Base-by-base conservation (phyloP, 1,284 basidiomycete genomes). In the Afroboletus lepidellus region DNA sequence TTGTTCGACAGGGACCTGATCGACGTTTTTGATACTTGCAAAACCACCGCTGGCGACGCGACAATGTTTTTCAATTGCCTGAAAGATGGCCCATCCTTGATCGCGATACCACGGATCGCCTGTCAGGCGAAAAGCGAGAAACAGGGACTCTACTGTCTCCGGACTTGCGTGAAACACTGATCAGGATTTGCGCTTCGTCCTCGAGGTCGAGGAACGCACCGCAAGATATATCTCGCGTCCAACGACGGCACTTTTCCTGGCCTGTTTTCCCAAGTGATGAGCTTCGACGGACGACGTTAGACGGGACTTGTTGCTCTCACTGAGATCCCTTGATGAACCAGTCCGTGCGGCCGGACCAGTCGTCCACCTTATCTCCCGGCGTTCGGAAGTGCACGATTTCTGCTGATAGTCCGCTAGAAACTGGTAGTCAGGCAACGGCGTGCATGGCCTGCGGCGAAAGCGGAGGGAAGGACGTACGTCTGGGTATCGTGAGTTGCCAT, bases 101-200 rank as follows among this genome's bases (percentile, higher is more conserved):
- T 89, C 78, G 21, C 95, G 85, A 66, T 97, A 98, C 41, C 79
- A 76, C 27, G 77, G 68, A 62, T 97, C 86, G 16, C 94, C 93
- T 0, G 94, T 96, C 8, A 93, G 74, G 15, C 94, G 83, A 72
- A 78, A 90, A 1, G 92, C 95, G 50, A 95, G 75, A 75, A 97
- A 95, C 27, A 98, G 81, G 1, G 92, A 94, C 71, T 98, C 95
- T 34, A 95, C 84, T 2, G 95, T 98, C 72, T 98, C 95, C 2
- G 95, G 95, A 4, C 93, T n/a, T 90, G 54, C 12, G 46, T 42
- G 43, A 49, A 27, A 30, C 3, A n/a, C 6, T 13, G 29, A 11
- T 46, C 36, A 48, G 24, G 15, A 44, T 8, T 13, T 41, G 18
- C n/a, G 41, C 13, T 34, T 20, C n/a, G n/a, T n/a, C n/a, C n/a